Conservation (phyloP, 345 rosid species). For the Clarkia xantiana region DNA sequence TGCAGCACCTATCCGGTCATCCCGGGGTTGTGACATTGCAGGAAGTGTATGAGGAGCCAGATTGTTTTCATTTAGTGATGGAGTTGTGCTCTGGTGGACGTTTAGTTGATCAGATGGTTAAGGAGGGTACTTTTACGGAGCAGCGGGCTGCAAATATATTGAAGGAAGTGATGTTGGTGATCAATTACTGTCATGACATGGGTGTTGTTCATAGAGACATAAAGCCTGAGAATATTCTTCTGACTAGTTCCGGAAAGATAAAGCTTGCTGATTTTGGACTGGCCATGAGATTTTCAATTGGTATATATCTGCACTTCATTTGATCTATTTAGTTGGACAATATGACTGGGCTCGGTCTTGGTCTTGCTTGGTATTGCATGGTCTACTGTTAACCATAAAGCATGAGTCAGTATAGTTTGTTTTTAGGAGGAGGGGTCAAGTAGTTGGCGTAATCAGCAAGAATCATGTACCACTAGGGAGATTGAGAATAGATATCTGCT, state of each 20-base stretch:
- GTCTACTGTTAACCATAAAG: no score
- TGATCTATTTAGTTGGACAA: no score
- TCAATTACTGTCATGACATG: constrained; percentile 89
- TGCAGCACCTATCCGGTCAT: constrained; percentile 96
- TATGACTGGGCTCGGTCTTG: no score
- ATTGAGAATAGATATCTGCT: no score
- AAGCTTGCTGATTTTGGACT: constrained; percentile 95
- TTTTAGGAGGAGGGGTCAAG: no score
- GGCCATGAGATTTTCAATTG: constrained; percentile 89
- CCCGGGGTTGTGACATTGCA: constrained; percentile 78
- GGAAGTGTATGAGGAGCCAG: constrained; percentile 70
- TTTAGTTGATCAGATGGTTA: constrained; percentile 69
- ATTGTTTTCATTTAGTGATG: constrained; percentile 85
- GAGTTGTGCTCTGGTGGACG: constrained; percentile 87
- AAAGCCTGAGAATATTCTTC: constrained; percentile 84
- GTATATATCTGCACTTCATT: constrained; percentile 13
- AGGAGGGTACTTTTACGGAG: constrained; percentile 52
- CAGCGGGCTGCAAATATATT: constrained; percentile 71
- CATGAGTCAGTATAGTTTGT: no score
- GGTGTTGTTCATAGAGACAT: constrained; percentile 95
- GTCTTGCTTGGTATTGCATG: no score
- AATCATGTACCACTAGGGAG: no score
- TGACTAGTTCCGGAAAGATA: constrained; percentile 52
- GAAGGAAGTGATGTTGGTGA: constrained; percentile 75
- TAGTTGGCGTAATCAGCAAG: no score